Base-by-base conservation (phyloP, 805 yeast genomes). In the Lipomyces yamadae region DNA sequence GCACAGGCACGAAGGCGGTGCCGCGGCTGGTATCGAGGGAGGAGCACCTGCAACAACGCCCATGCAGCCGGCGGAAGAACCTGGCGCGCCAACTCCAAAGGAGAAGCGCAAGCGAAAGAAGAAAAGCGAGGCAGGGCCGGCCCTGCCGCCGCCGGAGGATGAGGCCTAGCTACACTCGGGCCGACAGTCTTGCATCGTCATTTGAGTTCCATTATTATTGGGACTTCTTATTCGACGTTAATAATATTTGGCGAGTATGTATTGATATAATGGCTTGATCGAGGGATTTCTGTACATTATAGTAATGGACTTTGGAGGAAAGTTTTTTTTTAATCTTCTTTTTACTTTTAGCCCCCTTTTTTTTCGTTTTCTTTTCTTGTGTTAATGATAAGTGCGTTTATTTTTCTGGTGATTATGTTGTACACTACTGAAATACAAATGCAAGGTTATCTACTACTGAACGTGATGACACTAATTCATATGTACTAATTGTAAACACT, bases 1-100 rank as follows among this genome's bases (percentile, higher is more conserved):
- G 63, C 62, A 39, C 48, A 68, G 67, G 71, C 59, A 62, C 80
- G 42, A 78, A 72, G 7, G 84, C 15, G 10, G 84, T 29, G 10
- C 58, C 33, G 57, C 62, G 1, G 50, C 59, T 4, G 56, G 32
- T 35, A 18, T 55, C 58, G 59, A 48, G 33, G 39, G 8, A 11
- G 50, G 37, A 13, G 53, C 61, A 34, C 56, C 24, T 24, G 24
- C 24, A 24, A 24, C 34, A 24, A 48, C 63, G 4, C 62, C 62
- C 11, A 15, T 52, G 39, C 39, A 39, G 33, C 34, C 39, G 29
- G n/a, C 56, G n/a, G 56, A 60, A 30, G 62, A 24, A 29, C 32
- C 60, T 15, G 60, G 58, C 24, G 56, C 56, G 8, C 5, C 42
- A 7, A 55, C 62, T 18, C 63, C 63, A 10, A 56, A 55, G 58